Evolutionary conservation across 2,329 filamentous ascomycete genomes (phyloP).

Genomic region (Leptographium lundbergii): DNA sequence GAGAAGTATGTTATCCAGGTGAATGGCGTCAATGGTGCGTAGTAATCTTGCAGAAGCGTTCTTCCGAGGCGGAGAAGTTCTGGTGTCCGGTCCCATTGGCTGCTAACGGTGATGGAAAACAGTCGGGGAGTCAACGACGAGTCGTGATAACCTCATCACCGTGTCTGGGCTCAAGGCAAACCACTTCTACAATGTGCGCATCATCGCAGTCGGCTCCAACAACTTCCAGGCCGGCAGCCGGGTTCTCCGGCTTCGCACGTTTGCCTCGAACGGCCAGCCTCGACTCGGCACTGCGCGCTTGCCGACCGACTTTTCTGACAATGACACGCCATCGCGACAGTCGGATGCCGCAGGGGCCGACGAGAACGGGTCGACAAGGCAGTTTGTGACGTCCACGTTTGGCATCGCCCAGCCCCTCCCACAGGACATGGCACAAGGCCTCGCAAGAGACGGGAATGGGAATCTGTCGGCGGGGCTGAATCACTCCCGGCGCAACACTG

Average conservation of each 20-base stretch:
- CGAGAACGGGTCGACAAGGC: constrained; percentile 26
- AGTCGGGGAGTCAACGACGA: constrained; percentile 74
- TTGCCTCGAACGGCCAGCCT: constrained; percentile 50
- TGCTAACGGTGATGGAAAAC: constrained; percentile 7
- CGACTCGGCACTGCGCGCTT: constrained; percentile 43
- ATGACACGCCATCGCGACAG: constrained; percentile 30
- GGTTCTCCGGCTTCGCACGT: constrained; percentile 73
- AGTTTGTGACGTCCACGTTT: constrained; percentile 9
- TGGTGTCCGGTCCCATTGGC: neutral
- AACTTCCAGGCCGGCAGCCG: constrained; percentile 87
- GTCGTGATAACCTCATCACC: constrained; percentile 75
- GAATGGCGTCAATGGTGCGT: constrained; percentile 74
- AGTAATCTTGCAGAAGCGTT: too few species aligned
- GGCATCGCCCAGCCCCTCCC: constrained; percentile 6
- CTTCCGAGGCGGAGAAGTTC: too few species aligned
- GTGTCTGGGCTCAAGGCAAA: constrained; percentile 78
- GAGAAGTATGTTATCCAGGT: constrained; percentile 86
- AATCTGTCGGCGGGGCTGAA: constrained; percentile 23
- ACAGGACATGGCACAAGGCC: constrained; percentile 25
- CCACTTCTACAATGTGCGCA: constrained; percentile 85
- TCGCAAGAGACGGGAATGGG: constrained; percentile 53
- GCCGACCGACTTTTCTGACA: constrained; percentile 41
- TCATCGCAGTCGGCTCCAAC: constrained; percentile 80
- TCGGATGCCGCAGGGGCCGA: constrained; percentile 33
- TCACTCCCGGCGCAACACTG: constrained; percentile 46